Evolutionary conservation across 768 basidiomycete genomes (phyloP).

Genomic region (Cyathus striatus): DNA sequence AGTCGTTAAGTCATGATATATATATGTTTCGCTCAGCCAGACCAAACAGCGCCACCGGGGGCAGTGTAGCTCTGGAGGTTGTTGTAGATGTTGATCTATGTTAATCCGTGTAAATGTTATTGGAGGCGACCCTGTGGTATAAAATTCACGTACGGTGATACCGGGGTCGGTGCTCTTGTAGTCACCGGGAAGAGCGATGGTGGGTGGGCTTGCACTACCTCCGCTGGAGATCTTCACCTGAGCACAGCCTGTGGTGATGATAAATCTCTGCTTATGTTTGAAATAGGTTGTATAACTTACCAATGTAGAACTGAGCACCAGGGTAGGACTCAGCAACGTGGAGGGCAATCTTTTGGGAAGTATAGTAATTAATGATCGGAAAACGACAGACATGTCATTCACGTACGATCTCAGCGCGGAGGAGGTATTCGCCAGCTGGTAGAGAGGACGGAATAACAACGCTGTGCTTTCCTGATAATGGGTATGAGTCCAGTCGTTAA

Average conservation of each 20-base stretch:
- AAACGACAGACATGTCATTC: slow-evolving; percentile 1
- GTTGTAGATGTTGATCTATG: slow-evolving; percentile 48
- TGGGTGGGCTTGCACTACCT: slow-evolving; percentile 41
- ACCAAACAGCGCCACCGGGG: slow-evolving; percentile 34
- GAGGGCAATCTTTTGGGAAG: slow-evolving; percentile 17
- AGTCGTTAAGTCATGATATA: too few relatives aligned
- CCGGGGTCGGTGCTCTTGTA: slow-evolving; percentile 45
- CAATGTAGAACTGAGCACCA: slow-evolving; percentile 46
- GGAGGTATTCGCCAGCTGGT: slow-evolving; percentile 45
- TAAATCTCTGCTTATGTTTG: too few relatives aligned
- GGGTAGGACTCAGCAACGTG: slow-evolving; percentile 40
- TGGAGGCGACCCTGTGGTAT: background rate
- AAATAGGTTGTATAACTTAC: too few relatives aligned
- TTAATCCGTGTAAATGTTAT: background rate
- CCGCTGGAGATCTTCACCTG: slow-evolving; percentile 42
- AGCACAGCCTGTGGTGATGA: slow-evolving; percentile 40
- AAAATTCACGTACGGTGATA: slow-evolving; percentile 30
- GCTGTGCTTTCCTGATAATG: slow-evolving; percentile 32
- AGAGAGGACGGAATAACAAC: slow-evolving; percentile 40
- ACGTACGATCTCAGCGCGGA: slow-evolving; percentile 44
- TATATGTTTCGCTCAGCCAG: too few relatives aligned
- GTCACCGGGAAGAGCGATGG: slow-evolving; percentile 42
- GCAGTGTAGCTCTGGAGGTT: slow-evolving; percentile 48
- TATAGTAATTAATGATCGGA: background rate
- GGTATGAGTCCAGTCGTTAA: too few relatives aligned